These are phyloP conservation scores for Coemansia sp. DNA, from an alignment of 192 early-diverging fungal species.

Conservation along the genomic window DNA sequence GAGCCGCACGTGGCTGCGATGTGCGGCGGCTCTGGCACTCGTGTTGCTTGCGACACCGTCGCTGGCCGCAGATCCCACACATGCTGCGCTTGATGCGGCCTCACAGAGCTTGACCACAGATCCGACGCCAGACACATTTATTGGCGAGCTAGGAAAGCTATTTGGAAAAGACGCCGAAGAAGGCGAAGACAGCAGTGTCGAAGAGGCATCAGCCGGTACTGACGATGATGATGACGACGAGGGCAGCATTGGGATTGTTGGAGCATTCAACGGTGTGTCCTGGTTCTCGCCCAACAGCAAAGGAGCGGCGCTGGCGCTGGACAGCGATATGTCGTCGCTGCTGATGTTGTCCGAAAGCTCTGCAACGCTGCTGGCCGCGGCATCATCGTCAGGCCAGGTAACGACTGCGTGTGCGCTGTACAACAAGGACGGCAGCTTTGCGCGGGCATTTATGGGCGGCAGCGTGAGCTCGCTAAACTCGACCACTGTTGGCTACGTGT, in stretches of 20 bases:
- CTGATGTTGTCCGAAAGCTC: constrained; percentile 37
- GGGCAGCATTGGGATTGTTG: constrained; percentile 53
- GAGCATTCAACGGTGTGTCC: constrained; percentile 53
- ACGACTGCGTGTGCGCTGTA: constrained; percentile 43
- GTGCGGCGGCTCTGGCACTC: constrained; percentile 20
- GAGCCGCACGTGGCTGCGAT: constrained; percentile 16
- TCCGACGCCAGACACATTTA: neutral
- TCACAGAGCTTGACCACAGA: neutral
- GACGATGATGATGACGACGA: constrained; percentile 12
- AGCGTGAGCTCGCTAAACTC: constrained; percentile 36
- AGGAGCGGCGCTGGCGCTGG: constrained; percentile 30
- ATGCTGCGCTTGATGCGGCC: neutral
- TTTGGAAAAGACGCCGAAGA: constrained; percentile 3
- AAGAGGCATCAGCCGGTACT: neutral
- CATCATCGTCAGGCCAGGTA: constrained; percentile 28
- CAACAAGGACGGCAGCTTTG: constrained; percentile 25
- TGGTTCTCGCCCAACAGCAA: constrained; percentile 27
- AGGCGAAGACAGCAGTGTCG: constrained; percentile 5
- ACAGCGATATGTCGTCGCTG: constrained; percentile 36
- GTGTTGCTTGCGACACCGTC: constrained; percentile 26
- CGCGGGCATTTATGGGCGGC: constrained; percentile 46
- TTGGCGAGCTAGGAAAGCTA: neutral
- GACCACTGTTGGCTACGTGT: constrained; percentile 35
- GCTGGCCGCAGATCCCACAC: constrained; percentile 19
- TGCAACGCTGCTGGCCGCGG: constrained; percentile 27